Evolutionary conservation across 352 stramenopile genomes (phyloP).

Genomic region (Phytophthora pistaciae): DNA sequence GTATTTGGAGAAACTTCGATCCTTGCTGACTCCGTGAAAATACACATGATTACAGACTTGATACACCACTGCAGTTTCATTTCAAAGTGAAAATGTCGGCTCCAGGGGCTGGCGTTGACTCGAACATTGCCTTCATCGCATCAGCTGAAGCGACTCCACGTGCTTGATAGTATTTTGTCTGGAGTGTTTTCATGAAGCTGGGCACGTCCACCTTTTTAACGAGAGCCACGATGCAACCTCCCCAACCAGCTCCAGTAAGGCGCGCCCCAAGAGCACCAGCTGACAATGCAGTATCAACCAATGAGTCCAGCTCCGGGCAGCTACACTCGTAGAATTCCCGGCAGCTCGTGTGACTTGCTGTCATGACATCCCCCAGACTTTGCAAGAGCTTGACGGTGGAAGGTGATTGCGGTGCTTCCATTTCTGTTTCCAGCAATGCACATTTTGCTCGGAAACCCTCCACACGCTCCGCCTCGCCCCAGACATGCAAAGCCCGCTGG

Average conservation of each 20-base stretch:
- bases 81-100: constrained; percentile 41
- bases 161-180: constrained; percentile 45
- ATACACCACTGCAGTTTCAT: constrained; percentile 1
- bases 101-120: constrained; percentile 34
- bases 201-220: constrained; percentile 45
- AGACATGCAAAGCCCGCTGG: constrained; percentile 77
- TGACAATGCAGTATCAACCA: constrained; percentile 56
- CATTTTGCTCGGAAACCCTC: constrained; percentile 50
- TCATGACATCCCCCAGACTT: constrained; percentile 75
- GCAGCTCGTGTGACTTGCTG: constrained; percentile 71
- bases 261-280: constrained; percentile 71
- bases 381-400: constrained; percentile 11
- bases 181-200: constrained; percentile 49
- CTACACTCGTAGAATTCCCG: constrained; percentile 81
- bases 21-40: constrained; percentile 40
- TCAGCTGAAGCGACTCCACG: constrained; percentile 20
- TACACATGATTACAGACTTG: background rate
- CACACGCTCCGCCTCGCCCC: constrained; percentile 73
- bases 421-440: constrained; percentile 12
- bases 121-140: constrained; percentile 38
- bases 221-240: constrained; percentile 78
- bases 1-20: constrained; percentile 69
- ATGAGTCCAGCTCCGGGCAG: constrained; percentile 69
- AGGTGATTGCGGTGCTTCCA: constrained; percentile 1
- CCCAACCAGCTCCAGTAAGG: constrained; percentile 87